Evolutionary conservation across 2,329 filamentous ascomycete genomes (phyloP).

Genomic region (Monosporascus cannonballus): DNA sequence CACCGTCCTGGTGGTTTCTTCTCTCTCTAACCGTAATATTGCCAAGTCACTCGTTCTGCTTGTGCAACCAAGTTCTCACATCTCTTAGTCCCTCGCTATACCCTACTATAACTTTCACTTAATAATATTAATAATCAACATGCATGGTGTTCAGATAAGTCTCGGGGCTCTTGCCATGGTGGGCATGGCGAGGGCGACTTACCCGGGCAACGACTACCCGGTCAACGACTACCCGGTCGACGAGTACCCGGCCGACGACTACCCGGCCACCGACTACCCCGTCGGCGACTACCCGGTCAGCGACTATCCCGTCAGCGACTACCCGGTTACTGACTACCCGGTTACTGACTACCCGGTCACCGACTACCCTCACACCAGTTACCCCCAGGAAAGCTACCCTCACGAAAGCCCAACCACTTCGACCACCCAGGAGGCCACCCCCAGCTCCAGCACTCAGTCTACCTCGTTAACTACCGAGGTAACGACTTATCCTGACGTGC

Average conservation of each 20-base stretch:
- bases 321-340: no score
- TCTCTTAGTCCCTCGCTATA: conserved; percentile 8
- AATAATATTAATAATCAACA: conserved; percentile 9
- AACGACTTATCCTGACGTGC: no score
- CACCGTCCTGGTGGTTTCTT: background rate
- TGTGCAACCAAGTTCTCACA: conserved; percentile 5
- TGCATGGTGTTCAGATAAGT: conserved; percentile 13
- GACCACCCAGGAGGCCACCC: no score
- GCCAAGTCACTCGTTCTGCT: conserved; percentile 16
- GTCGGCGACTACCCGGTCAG: no score
- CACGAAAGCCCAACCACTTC: no score
- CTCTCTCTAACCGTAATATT: background rate
- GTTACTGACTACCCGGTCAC: no score
- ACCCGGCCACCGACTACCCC: no score
- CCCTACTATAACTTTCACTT: conserved; percentile 8
- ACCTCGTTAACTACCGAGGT: no score
- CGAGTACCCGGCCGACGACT: conserved; percentile 1
- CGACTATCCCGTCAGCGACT: no score
- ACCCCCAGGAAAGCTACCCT: no score
- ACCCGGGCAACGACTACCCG: conserved; percentile 3
- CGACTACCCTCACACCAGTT: no score
- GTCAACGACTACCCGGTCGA: conserved; percentile 3
- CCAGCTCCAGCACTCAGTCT: no score
- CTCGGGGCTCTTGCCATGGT: conserved; percentile 15
- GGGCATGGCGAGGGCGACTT: conserved; percentile 11